Evolutionary conservation across 2,329 filamentous ascomycete species (phyloP).

Genomic region (Talaromyces sp.): DNA sequence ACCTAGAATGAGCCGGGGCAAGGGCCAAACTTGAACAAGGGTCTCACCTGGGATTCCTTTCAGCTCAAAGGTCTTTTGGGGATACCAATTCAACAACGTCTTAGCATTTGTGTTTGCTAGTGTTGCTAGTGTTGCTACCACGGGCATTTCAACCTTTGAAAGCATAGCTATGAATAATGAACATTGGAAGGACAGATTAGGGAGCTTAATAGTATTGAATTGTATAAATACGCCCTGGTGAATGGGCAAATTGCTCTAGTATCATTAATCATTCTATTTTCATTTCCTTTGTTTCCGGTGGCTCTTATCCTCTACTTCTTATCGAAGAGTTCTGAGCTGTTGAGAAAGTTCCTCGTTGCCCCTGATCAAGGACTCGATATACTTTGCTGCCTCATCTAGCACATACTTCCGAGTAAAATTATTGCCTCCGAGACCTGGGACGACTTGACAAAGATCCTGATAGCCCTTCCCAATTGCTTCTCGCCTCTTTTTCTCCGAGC

Average conservation of each 20-base stretch:
- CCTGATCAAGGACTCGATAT: constrained; percentile 9
- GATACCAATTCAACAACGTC: neutral
- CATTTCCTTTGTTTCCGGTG: constrained; percentile 2
- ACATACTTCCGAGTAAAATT: constrained; percentile 25
- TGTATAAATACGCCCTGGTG: too few species aligned
- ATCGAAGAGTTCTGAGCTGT: constrained; percentile 9
- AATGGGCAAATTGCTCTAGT: too few species aligned
- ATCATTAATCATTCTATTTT: neutral
- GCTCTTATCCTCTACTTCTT: constrained; percentile 7
- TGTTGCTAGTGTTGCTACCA: too few species aligned
- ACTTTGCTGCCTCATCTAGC: constrained; percentile 17
- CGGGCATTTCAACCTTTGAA: too few species aligned
- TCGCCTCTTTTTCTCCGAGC: constrained; percentile 24
- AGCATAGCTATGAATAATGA: too few species aligned
- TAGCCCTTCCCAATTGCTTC: constrained; percentile 20
- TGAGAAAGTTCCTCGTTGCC: constrained; percentile 14
- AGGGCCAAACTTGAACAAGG: too few species aligned
- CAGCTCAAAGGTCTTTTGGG: neutral
- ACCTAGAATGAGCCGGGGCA: neutral
- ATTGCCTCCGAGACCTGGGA: constrained; percentile 18
- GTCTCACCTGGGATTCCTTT: neutral
- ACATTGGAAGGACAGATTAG: too few species aligned
- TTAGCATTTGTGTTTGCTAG: neutral
- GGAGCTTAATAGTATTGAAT: too few species aligned
- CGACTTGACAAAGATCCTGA: constrained; percentile 15